Evolutionary conservation across 2,329 filamentous ascomycete genomes (phyloP), one percentile per base, ranked within the genome.

Genomic region (Scorias spongiosa): DNA sequence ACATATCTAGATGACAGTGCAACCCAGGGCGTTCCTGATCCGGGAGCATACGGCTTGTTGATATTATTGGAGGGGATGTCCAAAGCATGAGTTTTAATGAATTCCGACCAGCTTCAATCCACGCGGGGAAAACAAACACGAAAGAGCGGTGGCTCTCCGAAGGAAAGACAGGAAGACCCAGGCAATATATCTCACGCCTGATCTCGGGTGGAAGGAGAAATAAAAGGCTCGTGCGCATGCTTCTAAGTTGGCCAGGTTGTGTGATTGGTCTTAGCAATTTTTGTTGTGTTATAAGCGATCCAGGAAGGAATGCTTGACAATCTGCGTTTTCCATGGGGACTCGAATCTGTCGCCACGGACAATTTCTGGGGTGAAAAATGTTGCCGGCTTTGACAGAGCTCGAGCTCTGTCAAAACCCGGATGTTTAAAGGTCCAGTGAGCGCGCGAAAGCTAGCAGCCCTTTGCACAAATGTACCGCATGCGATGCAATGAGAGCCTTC

Each of bases 181-280:
- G 52, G 28, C 52, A 49, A 56, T 69, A 74, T 29, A 82, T 72
- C 54, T 80, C 69, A 41, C 80, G 72, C 20, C 71, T 70, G 4
- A 83, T 66, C 52, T 82, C 78, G 2, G 68, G 66, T 18, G 81
- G 71, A 1, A 83, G 66, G 12, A 50, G 56, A 58, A 69, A 66
- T 44, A 69, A 51, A 10, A 50, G 47, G 36, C 50, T 58, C 20
- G 3, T 26, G 20, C 7, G 20, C 20, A 26, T 26, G 20, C 4
- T 26, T 26, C 20, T 26, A 26, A 7, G 20, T 26, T 26, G 20
- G 20, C 20, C 20, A 26, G 20, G 7, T 4, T 26, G 20, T 26
- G 20, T 26, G 20, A 26, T 26, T 26, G 20, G 20, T 7, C 7
- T 26, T 26, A 7, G 20, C 7, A 26, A 26, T 26, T 26, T 12